Base-by-base conservation (phyloP, 768 basidiomycete species). In the Serendipita sp. region DNA sequence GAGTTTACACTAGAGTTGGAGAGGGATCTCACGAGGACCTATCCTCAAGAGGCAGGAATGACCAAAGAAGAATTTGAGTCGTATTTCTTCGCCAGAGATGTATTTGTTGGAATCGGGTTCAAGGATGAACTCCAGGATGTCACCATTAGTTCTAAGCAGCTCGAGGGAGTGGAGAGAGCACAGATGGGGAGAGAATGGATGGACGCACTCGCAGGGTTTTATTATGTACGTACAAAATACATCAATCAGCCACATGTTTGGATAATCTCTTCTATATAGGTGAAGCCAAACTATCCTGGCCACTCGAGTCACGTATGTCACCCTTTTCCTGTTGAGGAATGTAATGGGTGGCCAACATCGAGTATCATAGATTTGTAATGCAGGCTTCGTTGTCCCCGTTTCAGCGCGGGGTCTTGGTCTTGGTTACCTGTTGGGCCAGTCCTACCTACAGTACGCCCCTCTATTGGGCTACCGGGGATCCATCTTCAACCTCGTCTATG, bases 401-500 rank as follows among this genome's bases (percentile, higher is more conserved):
- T 68, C 68, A 0, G 81, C 83, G 33, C 79, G 90, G 26, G 82
- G 82, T 2, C 73, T 75, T 38, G 83, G 86, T 31, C 82, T 86
- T 68, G 93, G 92, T 17, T 73, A 74, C 43, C 75, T 81, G 4
- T 80, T 97, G 41, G 91, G 87, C 2, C 79, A 78, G 64, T 88
- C 88, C 2, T 96, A 82, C 72, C 74, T 94, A 20, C 74, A 86
- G 70, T 90, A 90, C 68, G 94, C 82, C 1, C 94, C 91, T 0
- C 75, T 74, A 41, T 74, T 93, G 24, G 90, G 88, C 34, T 87
- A 87, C 73, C 75, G 80, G 67, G 85, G 81, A 3, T 88, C 85
- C 69, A 82, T 95, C 26, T 95, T 96, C 77, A 95, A 96, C 71
- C 79, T 96, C 44, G 91, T 96, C 41, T 95, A 88, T 71, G 82